These are phyloP conservation scores for Rubus idaeus DNA, from an alignment of 306 rosid genomes.

Conservation along the genomic window DNA sequence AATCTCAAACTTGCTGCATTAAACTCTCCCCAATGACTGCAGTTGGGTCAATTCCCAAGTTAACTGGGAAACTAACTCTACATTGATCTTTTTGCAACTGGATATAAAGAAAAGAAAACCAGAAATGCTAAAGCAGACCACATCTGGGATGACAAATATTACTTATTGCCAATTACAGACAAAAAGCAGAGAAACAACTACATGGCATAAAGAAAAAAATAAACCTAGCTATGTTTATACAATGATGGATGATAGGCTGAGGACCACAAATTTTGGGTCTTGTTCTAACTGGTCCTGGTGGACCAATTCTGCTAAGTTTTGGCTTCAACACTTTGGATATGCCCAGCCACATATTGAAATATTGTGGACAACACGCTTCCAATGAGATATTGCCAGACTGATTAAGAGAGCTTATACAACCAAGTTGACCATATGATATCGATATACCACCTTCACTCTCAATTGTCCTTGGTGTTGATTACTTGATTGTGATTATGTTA, in stretches of 20 bases:
- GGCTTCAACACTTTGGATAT: not conserved
- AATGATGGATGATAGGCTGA: not conserved
- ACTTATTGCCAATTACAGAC: not conserved
- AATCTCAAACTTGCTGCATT: not conserved
- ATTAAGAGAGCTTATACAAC: not conserved
- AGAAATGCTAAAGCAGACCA: not conserved
- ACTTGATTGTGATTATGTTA: not conserved
- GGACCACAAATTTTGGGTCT: slow-evolving; percentile 28
- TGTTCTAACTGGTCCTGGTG: slow-evolving; percentile 25
- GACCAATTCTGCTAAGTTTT: slow-evolving; percentile 10
- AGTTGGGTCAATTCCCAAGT: not conserved
- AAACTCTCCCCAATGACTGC: not conserved
- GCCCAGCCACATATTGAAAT: not conserved
- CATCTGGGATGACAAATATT: not conserved
- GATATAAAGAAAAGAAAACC: not conserved
- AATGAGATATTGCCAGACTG: not conserved
- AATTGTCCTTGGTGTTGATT: not conserved
- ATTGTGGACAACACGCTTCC: not conserved
- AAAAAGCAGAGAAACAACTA: not conserved
- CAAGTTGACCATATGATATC: not conserved
- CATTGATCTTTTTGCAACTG: not conserved
- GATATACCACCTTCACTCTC: not conserved
- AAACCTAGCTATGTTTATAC: not conserved
- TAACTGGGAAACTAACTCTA: not conserved
- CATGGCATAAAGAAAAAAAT: not conserved